Evolutionary conservation across 1,284 basidiomycete genomes (phyloP), one percentile per base, ranked within the genome.

Genomic region (Ganoderma resinaceum): DNA sequence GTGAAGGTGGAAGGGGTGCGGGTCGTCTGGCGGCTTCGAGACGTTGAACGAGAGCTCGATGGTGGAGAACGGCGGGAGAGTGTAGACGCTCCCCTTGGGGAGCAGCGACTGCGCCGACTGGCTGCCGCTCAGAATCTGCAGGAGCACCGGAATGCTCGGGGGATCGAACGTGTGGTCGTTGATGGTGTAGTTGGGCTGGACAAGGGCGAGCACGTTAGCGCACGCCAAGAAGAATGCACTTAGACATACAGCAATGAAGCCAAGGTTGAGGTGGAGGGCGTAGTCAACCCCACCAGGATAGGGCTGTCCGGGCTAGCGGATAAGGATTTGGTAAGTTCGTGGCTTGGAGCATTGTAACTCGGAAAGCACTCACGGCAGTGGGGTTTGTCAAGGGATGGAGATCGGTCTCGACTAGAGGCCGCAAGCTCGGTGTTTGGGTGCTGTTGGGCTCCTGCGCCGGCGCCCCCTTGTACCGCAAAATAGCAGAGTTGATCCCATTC

Each of bases 1-100:
- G 68, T 83, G 82, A 35, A 83, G 68, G 74, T 83, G 82, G 70
- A 83, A 76, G 2, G 82, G 82, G 65, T 83, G 82, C 76, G 75
- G 75, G 35, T 74, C 77, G 43, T 78, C 78, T n/a, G 70, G 66
- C 26, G 26, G 31, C 8, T 46, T 23, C 26, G 72, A 65, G 9
- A 72, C 79, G 12, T 80, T 78, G 37, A 84, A 75, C 1, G 77
- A 76, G 9, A 83, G 35, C 65, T 84, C 80, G 49, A 84, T 78
- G 12, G 76, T 74, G 58, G 78, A 74, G 66, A 80, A 74, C 14
- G 49, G 55, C 0, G 73, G 76, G 4, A 81, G 74, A 14, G 61
- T 61, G 63, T 78, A 82, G 9, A 82, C 72, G 31, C 76, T 79
- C 11, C 81, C 81, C 0, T 61, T 3, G 0, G 81, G 80, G 11